Conservation (phyloP, 495 filamentous ascomycete genomes). For the Chaetomium fimeti region DNA sequence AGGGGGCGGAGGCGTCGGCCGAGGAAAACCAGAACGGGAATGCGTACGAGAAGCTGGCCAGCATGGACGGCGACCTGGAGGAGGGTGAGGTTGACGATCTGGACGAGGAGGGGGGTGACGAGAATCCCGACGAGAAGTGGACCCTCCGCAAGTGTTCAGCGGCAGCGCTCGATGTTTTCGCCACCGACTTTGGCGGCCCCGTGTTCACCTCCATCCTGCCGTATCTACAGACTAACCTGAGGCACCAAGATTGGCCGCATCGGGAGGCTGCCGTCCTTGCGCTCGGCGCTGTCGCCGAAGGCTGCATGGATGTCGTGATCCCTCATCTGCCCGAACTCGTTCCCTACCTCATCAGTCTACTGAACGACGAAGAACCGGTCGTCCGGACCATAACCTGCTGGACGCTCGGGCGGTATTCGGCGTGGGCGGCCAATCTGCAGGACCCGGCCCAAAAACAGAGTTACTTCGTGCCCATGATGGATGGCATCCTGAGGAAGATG, state of each 20-base stretch:
- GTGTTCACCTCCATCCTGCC: slow-evolving; percentile 91
- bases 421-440: slow-evolving; percentile 80
- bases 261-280: slow-evolving; percentile 94
- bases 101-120: slow-evolving; percentile 71
- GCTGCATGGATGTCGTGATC: slow-evolving; percentile 84
- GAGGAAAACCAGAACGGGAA: slow-evolving; percentile 52
- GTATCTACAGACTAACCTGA: slow-evolving; percentile 86
- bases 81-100: slow-evolving; percentile 84
- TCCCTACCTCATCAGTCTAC: slow-evolving; percentile 81
- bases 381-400: slow-evolving; percentile 97
- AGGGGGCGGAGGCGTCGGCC: slow-evolving; percentile 47
- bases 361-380: slow-evolving; percentile 85
- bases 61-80: slow-evolving; percentile 71
- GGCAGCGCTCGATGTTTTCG: slow-evolving; percentile 90
- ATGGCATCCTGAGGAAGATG: slow-evolving; percentile 91
- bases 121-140: slow-evolving; percentile 90
- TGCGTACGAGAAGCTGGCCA: slow-evolving; percentile 49
- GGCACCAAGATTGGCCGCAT: slow-evolving; percentile 84
- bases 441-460: slow-evolving; percentile 63
- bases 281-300: slow-evolving; percentile 90
- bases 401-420: slow-evolving; percentile 91
- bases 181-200: slow-evolving; percentile 79
- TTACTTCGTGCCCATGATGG: slow-evolving; percentile 97
- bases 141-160: slow-evolving; percentile 97
- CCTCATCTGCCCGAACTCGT: slow-evolving; percentile 90